These are phyloP conservation scores for Asterella californica DNA, from an alignment of 225 moss, liverwort and hornwort species.

Conservation along the genomic window DNA sequence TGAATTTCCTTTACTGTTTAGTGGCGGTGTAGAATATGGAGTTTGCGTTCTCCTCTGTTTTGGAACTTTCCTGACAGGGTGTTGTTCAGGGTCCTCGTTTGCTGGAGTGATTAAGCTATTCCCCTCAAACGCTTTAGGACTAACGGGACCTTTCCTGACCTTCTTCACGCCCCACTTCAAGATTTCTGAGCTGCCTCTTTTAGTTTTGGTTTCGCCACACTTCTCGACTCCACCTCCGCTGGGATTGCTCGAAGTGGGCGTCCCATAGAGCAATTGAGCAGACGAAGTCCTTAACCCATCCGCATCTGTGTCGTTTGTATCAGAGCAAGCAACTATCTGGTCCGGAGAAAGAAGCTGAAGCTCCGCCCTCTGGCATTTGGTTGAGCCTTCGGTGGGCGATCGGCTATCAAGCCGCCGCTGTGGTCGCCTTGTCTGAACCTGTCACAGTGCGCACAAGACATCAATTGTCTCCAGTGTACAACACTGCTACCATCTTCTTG, in stretches of 20 bases:
- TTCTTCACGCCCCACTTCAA: conserved; percentile 11
- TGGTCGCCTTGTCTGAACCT: conserved; percentile 10
- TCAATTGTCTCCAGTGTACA: neutral
- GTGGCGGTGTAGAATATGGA: neutral
- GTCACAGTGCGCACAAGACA: neutral
- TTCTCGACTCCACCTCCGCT: neutral
- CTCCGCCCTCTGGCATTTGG: neutral
- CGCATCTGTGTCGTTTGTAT: neutral
- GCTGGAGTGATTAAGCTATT: neutral
- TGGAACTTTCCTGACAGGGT: neutral
- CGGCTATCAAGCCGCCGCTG: neutral
- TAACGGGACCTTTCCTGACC: neutral
- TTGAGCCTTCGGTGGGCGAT: neutral
- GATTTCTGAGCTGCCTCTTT: too few relatives aligned
- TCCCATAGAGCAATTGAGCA: neutral
- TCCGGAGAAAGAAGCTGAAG: neutral
- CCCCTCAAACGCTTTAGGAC: neutral
- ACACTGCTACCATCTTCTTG: neutral
- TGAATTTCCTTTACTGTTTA: neutral
- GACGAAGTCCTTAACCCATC: neutral
- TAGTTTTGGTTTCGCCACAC: too few relatives aligned
- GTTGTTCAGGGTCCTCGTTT: neutral
- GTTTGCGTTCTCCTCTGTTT: neutral
- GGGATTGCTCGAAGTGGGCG: neutral
- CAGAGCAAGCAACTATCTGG: neutral